Base-by-base conservation (phyloP, 805 yeast genomes). In the Hanseniaspora lachancei region DNA sequence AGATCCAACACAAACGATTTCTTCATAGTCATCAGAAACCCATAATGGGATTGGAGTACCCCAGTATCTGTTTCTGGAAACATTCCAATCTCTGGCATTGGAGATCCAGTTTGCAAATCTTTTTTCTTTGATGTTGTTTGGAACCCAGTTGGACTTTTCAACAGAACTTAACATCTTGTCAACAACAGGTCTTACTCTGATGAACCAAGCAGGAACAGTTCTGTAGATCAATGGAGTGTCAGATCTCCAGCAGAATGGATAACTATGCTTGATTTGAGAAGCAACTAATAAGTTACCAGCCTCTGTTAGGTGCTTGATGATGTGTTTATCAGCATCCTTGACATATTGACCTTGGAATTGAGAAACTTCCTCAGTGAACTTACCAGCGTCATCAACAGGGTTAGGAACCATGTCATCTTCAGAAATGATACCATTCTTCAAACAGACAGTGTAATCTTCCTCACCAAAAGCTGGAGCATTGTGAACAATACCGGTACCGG, bases 181-280 rank as follows among this genome's bases (percentile, higher is more conserved):
- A 63, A 91, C 79, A 67, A 86, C 79, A 56, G 87, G 89, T 62
- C 79, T 81, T 57, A 93, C 85, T 68, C 95, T 84, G 58, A 93
- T 93, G 66, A 93, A 93, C 99, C 99, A 93, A 36, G 97, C 91
- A 52, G 99, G 98, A 62, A 93, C 97, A 40, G 96, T 83, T 74
- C 95, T 82, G 76, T 93, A 93, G 62, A 93, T 71, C 68, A 93
- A 80, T 55, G 99, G 99, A 34, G 99, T 93, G 68, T 93, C 98
- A 3, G 97, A 91, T 79, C 99, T 85, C 99, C 99, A 93, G 76
- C 99, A 93, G 84, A 93, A 93, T 65, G 99, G 98, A 72, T 93
- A 93, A 70, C 95, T 84, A 77, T 93, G 99, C 73, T 82, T 82
- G 62, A 89, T 77, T 76, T 93, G 97, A 44, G 87, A 74, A 57